phyloP scores from a whole-genome alignment of 2,329 filamentous ascomycete genomes.

The Paraphoma chrysanthemicola region DNA sequence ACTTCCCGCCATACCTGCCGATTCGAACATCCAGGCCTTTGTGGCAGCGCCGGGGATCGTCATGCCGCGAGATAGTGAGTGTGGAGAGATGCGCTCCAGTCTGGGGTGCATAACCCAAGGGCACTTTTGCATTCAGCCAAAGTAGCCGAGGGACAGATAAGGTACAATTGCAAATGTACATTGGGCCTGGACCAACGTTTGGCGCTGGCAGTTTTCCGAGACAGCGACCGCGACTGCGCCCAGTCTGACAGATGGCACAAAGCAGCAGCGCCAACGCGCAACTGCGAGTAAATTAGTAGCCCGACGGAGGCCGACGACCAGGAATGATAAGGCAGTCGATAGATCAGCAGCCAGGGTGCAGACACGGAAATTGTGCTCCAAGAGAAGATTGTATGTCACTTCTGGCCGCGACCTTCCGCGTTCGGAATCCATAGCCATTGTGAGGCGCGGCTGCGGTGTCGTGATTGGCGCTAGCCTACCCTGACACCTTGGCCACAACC shows the following conservation, averaged over 20 bases:
- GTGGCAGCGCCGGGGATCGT: slow-evolving; percentile 13
- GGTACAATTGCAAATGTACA: background rate
- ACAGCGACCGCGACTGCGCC: background rate
- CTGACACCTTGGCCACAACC: slow-evolving; percentile 6
- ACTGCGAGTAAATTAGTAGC: slow-evolving; percentile 1
- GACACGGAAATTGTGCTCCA: slow-evolving; percentile 13
- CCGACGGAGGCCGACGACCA: slow-evolving; percentile 10
- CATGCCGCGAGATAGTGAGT: slow-evolving; percentile 20
- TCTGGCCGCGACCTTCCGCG: slow-evolving; percentile 13
- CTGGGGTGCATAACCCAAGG: slow-evolving; percentile 30
- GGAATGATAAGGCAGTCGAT: slow-evolving; percentile 19
- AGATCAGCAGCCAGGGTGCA: slow-evolving; percentile 17
- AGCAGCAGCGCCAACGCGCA: background rate
- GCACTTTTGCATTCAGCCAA: slow-evolving; percentile 2
- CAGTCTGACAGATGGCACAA: background rate
- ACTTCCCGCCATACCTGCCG: slow-evolving; percentile 24
- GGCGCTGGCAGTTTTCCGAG: background rate
- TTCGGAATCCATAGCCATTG: slow-evolving; percentile 13
- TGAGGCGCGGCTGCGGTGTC: slow-evolving; percentile 4
- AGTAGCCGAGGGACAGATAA: slow-evolving; percentile 3
- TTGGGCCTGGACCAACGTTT: background rate
- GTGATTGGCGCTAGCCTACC: slow-evolving; percentile 1
- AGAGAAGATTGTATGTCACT: background rate
- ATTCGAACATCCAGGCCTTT: slow-evolving; percentile 15
- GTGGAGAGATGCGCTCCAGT: slow-evolving; percentile 31